phyloP scores from a whole-genome alignment of 139 green algal genomes.

The Tetratostichococcus sp. region DNA sequence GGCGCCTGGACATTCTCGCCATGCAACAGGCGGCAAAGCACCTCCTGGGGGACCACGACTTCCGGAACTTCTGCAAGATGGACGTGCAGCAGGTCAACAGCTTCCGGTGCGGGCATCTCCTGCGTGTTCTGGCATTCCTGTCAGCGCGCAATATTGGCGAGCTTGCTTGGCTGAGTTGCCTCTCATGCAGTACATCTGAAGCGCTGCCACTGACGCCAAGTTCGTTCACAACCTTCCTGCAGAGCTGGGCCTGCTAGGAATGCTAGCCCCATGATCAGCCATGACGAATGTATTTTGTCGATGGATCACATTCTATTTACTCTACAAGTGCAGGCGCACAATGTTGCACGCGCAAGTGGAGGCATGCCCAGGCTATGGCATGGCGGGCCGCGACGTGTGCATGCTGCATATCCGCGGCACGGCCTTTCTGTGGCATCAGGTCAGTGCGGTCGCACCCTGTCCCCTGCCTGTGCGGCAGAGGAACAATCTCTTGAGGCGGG shows the following conservation, averaged over 20 bases:
- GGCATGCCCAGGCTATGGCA: background rate
- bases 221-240: too few relatives aligned
- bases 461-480: conserved; percentile 27
- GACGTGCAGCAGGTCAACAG: conserved; percentile 56
- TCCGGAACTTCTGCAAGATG: conserved; percentile 93
- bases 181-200: conserved; percentile 30
- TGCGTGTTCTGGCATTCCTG: too few relatives aligned
- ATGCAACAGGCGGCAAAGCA: conserved; percentile 70
- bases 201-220: too few relatives aligned
- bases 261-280: too few relatives aligned
- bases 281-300: too few relatives aligned
- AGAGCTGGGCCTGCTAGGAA: too few relatives aligned
- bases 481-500: too few relatives aligned
- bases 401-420: conserved; percentile 40
- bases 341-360: conserved; percentile 50
- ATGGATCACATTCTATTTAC: too few relatives aligned
- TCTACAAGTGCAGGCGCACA: conserved; percentile 19
- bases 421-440: conserved; percentile 91
- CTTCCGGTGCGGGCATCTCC: too few relatives aligned
- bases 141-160: too few relatives aligned
- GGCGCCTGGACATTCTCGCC: conserved; percentile 55
- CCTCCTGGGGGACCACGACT: conserved; percentile 90
- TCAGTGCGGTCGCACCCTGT: conserved; percentile 17
- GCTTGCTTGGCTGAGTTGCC: too few relatives aligned
- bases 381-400: conserved; percentile 47